A percentile compares a stretch with the other conserved stretches of the same genome.
Conservation (phyloP, 2,329 filamentous ascomycete species). For the Xylariales sp. region DNA sequence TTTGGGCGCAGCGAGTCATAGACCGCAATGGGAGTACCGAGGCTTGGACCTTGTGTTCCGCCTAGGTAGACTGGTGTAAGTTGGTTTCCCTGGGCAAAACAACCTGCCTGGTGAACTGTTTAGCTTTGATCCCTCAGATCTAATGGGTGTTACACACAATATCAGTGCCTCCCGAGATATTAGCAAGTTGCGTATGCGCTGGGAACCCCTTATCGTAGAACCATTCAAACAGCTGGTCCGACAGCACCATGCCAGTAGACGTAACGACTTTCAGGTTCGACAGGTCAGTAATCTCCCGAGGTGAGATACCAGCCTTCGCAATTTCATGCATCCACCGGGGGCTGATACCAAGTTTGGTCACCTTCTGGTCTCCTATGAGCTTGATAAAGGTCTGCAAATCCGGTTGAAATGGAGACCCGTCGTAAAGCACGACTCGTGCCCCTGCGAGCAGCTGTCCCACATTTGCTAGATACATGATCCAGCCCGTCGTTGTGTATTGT, state of each 20-base stretch:
- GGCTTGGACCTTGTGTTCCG: conserved; percentile 44
- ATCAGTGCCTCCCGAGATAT: conserved; percentile 76
- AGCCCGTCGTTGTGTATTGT: conserved; percentile 66
- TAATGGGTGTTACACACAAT: conserved; percentile 43
- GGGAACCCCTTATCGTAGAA: conserved; percentile 70
- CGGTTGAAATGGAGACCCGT: conserved; percentile 75
- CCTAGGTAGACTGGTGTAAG: conserved; percentile 61
- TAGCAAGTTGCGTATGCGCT: conserved; percentile 58
- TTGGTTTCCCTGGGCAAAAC: conserved; percentile 62
- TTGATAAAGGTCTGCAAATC: conserved; percentile 59
- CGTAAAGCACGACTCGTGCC: conserved; percentile 65
- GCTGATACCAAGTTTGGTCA: conserved; percentile 70
- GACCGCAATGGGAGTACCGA: conserved; percentile 48
- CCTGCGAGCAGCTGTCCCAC: conserved; percentile 57
- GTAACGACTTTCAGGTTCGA: conserved; percentile 56
- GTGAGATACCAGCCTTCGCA: conserved; percentile 57
- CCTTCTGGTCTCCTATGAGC: conserved; percentile 56
- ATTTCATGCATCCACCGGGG: conserved; percentile 74
- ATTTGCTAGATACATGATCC: conserved; percentile 80
- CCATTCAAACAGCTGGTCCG: conserved; percentile 75
- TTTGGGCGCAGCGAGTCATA: conserved; percentile 60
- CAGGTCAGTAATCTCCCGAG: conserved; percentile 59
- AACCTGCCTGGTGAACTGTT: conserved; percentile 40
- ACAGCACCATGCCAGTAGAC: conserved; percentile 78
- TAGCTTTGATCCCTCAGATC: neutral